Conservation (phyloP, 306 rosid genomes). For the Cucumis melo region DNA sequence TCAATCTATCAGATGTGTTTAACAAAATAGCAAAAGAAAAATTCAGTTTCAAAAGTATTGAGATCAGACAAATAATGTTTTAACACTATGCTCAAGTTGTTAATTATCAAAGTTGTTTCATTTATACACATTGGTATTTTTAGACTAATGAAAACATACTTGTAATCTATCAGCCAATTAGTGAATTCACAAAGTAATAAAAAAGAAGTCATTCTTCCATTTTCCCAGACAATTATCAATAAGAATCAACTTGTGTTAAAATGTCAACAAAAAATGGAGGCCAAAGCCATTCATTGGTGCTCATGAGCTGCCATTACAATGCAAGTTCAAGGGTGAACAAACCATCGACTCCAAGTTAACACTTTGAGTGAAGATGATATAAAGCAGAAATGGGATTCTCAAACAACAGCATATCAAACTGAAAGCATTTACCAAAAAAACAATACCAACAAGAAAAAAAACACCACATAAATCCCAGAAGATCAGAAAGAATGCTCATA, state of each 20-base stretch:
- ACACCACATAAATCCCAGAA: not conserved
- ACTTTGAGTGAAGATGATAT: not conserved
- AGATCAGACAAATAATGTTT: too few species aligned
- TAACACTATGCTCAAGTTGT: too few species aligned
- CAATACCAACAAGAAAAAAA: too few species aligned
- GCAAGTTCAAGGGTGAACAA: not conserved
- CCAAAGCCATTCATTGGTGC: not conserved
- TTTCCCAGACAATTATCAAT: not conserved
- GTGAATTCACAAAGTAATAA: not conserved
- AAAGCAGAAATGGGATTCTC: not conserved
- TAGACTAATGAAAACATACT: not conserved
- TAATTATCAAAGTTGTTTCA: not conserved
- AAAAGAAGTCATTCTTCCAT: not conserved
- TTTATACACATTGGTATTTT: not conserved
- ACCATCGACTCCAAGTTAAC: not conserved
- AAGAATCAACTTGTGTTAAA: not conserved
- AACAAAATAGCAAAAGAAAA: too few species aligned
- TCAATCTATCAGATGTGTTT: too few species aligned
- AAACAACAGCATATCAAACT: not conserved
- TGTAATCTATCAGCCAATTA: not conserved
- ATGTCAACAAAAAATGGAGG: not conserved
- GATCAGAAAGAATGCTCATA: not conserved
- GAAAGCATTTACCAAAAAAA: not conserved
- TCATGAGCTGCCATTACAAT: not conserved
- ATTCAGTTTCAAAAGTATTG: too few species aligned